phyloP scores from a whole-genome alignment of 1,284 basidiomycete species.

The Bondarzewia mesenterica region DNA sequence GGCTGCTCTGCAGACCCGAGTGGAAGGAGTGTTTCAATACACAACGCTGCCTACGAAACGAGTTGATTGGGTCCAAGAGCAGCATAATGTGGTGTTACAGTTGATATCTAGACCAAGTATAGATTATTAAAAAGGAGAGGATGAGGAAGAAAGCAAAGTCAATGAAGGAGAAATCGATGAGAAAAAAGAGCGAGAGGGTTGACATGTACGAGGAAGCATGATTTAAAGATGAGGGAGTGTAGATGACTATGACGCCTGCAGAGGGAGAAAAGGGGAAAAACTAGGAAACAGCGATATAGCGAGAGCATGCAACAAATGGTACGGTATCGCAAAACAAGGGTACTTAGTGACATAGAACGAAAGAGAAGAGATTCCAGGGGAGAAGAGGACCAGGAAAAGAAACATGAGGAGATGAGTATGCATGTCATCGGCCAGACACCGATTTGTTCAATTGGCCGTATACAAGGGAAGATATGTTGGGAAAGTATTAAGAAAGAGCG shows the following conservation, averaged over 20 bases:
- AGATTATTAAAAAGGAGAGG: slow-evolving; percentile 15
- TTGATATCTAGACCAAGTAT: slow-evolving; percentile 23
- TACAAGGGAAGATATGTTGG: slow-evolving; percentile 18
- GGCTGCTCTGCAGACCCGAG: slow-evolving; percentile 93
- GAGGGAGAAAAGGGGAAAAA: background rate
- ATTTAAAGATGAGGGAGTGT: slow-evolving; percentile 2
- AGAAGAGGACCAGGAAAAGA: slow-evolving; percentile 9
- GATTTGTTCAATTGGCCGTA: too few species aligned
- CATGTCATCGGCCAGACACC: too few species aligned
- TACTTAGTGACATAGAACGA: slow-evolving; percentile 10
- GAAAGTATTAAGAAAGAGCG: slow-evolving; percentile 21
- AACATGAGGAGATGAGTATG: too few species aligned
- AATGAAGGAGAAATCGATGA: background rate
- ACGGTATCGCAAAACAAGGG: slow-evolving; percentile 14
- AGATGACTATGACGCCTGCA: background rate
- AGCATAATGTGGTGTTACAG: slow-evolving; percentile 24
- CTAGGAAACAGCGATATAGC: slow-evolving; percentile 1
- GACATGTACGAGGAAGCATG: slow-evolving; percentile 10
- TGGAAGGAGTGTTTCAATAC: slow-evolving; percentile 91
- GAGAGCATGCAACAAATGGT: slow-evolving; percentile 11
- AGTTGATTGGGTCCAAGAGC: slow-evolving; percentile 10
- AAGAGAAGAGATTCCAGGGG: slow-evolving; percentile 12
- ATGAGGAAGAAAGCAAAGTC: slow-evolving; percentile 3
- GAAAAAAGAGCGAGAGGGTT: slow-evolving; percentile 8
- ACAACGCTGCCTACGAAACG: slow-evolving; percentile 79